phyloP scores from a whole-genome alignment of 306 rosid species.

The Pyrus betulifolia region DNA sequence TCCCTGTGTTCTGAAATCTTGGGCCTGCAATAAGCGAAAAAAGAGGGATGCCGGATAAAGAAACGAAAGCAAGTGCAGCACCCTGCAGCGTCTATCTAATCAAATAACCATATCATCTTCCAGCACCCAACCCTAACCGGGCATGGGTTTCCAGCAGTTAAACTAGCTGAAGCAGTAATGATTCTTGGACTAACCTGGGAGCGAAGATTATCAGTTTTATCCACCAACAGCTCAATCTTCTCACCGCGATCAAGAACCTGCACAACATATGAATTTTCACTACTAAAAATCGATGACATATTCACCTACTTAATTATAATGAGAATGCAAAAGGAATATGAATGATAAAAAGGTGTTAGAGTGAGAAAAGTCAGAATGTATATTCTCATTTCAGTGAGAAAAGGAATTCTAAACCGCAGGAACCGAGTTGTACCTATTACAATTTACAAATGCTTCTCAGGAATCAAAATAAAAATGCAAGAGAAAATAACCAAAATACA shows the following conservation, averaged over 20 bases:
- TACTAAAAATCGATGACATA: not conserved
- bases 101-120: not conserved
- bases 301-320: not conserved
- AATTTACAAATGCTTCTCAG: not conserved
- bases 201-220: conserved; percentile 91
- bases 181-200: conserved; percentile 57
- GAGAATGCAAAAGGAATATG: not conserved
- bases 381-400: not conserved
- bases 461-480: not conserved
- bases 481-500: too few species aligned
- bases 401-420: too few species aligned
- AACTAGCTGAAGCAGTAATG: not conserved
- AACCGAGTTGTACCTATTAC: not conserved
- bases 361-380: not conserved
- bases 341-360: not conserved
- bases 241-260: conserved; percentile 99
- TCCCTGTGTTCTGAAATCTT: conserved; percentile 71
- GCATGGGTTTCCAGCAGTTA: not conserved
- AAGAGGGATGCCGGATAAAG: too few species aligned
- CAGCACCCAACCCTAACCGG: not conserved
- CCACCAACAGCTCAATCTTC: conserved; percentile 87
- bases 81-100: not conserved
- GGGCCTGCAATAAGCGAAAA: conserved; percentile 48
- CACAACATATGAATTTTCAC: not conserved
- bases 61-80: not conserved